phyloP scores from a whole-genome alignment of 768 basidiomycete species.

The Pisolithus albus region DNA sequence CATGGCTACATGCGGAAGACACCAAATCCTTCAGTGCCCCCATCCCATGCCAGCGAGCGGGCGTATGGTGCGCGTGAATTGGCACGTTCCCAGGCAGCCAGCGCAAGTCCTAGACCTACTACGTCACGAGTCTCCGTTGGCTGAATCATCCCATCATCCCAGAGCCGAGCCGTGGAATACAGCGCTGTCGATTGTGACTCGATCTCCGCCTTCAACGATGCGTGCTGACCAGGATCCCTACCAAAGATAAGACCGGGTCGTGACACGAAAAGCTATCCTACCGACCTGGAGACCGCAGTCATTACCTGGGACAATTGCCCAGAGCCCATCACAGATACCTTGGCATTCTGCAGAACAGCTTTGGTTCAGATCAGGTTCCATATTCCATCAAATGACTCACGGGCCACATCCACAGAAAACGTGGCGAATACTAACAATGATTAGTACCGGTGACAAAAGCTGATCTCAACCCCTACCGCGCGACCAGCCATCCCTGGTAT shows the following conservation, averaged over 20 bases:
- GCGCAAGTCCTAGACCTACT: constrained; percentile 78
- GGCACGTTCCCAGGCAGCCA: constrained; percentile 49
- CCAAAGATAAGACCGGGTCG: not conserved
- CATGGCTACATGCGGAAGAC: constrained; percentile 80
- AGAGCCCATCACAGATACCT: constrained; percentile 93
- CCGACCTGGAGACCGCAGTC: constrained; percentile 78
- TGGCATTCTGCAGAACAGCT: constrained; percentile 58
- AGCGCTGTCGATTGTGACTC: constrained; percentile 82
- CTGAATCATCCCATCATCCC: constrained; percentile 90
- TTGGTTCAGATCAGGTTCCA: constrained; percentile 6
- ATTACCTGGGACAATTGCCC: constrained; percentile 91
- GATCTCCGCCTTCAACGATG: constrained; percentile 69
- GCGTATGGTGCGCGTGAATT: constrained; percentile 7
- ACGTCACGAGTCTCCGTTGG: constrained; percentile 86
- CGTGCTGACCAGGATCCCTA: constrained; percentile 77
- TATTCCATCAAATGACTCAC: constrained; percentile 37
- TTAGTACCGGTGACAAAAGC: constrained; percentile 4
- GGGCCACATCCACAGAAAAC: constrained; percentile 99
- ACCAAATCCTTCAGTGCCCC: constrained; percentile 66
- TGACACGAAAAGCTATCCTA: constrained; percentile 1
- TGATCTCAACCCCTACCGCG: constrained; percentile 49
- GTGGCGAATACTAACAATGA: constrained; percentile 68
- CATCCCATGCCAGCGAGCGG: constrained; percentile 60
- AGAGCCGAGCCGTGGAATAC: constrained; percentile 87
- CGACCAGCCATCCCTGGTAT: constrained; percentile 81